These are phyloP conservation scores for Naganishia liquefaciens DNA, from an alignment of 1,284 basidiomycete genomes.

Conservation along the genomic window DNA sequence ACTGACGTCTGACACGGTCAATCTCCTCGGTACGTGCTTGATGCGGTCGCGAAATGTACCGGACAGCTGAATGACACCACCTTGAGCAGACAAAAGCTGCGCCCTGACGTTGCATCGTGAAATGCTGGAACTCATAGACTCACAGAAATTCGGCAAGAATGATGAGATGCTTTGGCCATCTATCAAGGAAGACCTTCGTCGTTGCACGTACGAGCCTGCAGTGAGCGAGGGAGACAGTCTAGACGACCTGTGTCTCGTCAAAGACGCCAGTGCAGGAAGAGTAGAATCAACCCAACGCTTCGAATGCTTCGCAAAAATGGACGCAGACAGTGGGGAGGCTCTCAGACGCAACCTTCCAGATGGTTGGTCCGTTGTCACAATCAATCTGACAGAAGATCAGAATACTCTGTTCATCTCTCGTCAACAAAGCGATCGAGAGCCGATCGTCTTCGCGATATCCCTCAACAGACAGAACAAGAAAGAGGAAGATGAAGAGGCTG, in stretches of 20 bases:
- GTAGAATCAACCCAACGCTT: neutral
- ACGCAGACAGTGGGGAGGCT: conserved; percentile 3
- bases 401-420: conserved; percentile 81
- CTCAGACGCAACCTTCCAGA: conserved; percentile 56
- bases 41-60: too few species aligned
- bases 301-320: conserved; percentile 9
- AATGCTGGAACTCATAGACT: conserved; percentile 51
- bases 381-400: conserved; percentile 78
- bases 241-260: too few species aligned
- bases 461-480: conserved; percentile 73
- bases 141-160: conserved; percentile 58
- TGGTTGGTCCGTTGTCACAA: conserved; percentile 82
- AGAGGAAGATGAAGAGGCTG: conserved; percentile 72
- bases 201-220: neutral
- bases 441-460: conserved; percentile 84
- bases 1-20: conserved; percentile 62
- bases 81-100: conserved; percentile 55
- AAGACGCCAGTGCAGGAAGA: too few species aligned
- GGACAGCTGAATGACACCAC: too few species aligned
- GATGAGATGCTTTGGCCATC: conserved; percentile 68
- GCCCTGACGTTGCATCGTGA: conserved; percentile 78
- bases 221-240: neutral
- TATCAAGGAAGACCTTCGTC: neutral
- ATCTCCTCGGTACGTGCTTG: conserved; percentile 64
- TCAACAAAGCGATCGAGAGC: conserved; percentile 64